These are phyloP conservation scores for Talaromyces marneffei DNA, from an alignment of 2,329 filamentous ascomycete species.

Conservation along the genomic window DNA sequence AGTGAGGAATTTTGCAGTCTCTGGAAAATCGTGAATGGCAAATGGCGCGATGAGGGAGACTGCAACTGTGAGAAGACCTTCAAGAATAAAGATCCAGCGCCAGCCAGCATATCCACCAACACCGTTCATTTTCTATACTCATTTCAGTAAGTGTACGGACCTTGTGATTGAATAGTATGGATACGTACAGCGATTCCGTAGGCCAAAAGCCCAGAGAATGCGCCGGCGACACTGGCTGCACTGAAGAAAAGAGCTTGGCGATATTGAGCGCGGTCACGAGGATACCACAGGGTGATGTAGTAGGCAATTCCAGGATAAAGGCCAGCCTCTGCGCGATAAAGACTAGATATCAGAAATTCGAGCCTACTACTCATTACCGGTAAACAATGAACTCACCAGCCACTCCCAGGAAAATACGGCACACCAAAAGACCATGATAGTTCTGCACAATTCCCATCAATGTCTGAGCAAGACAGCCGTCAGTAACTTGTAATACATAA, in stretches of 20 bases:
- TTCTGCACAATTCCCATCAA: slow-evolving; percentile 42
- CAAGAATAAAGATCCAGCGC: slow-evolving; percentile 49
- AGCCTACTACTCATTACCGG: neutral
- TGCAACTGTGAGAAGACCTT: slow-evolving; percentile 43
- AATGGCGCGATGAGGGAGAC: slow-evolving; percentile 41
- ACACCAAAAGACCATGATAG: slow-evolving; percentile 45
- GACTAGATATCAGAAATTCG: neutral
- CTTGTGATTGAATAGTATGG: slow-evolving; percentile 14
- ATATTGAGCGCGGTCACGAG: slow-evolving; percentile 51
- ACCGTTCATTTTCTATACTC: slow-evolving; percentile 44
- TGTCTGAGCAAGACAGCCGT: slow-evolving; percentile 17
- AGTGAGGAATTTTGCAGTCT: slow-evolving; percentile 40
- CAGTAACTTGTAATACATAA: neutral
- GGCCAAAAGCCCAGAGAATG: slow-evolving; percentile 65
- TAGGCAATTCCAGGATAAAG: slow-evolving; percentile 45
- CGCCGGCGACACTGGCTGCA: slow-evolving; percentile 65
- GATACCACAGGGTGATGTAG: slow-evolving; percentile 54
- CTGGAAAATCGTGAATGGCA: slow-evolving; percentile 43
- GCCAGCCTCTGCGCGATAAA: slow-evolving; percentile 34
- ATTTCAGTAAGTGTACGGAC: neutral
- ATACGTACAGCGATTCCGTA: slow-evolving; percentile 59
- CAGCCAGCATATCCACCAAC: slow-evolving; percentile 43
- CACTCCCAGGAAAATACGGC: slow-evolving; percentile 44
- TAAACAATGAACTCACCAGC: slow-evolving; percentile 17
- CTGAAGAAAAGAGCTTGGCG: slow-evolving; percentile 52